Evolutionary conservation across 345 rosid species (phyloP), one percentile per base, ranked within the genome.

Genomic region (Erysimum cheiranthoides): DNA sequence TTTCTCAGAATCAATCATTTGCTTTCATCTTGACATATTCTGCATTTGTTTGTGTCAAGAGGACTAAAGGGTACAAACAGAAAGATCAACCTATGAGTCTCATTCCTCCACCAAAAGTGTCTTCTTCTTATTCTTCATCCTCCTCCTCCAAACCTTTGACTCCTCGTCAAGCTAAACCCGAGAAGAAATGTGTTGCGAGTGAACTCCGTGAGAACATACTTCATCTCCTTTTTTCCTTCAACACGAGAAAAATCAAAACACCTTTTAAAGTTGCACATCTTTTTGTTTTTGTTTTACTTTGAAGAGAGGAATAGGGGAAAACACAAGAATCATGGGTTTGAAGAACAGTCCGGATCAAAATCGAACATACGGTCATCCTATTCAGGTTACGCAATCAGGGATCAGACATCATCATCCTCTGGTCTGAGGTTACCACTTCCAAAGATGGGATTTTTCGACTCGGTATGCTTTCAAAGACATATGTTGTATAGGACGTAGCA

Each of bases 381-480:
- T 71, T 49, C 68, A 56, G 31, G 71, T 5, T 27, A 43, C 30
- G n/a, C 42, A 30, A 13, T 34, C 5, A 58, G 66, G 32, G 43
- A 78, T 32, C 18, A 50, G 62, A 58, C 68, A 71, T 49, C 45
- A 18, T 62, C 74, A 30, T 69, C 73, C 13, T 78, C 77, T 47
- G 77, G 63, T 64, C 14, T 71, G 31, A 71, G 68, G 39, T 58
- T 78, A 25, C 81, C 81, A 51, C 60, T 51, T 5, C 79, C 74
- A 68, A 76, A 69, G 69, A 76, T 76, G 74, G 14, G 39, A 3
- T 68, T 59, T 60, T 65, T 77, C 73, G 61, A 77, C 61, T 54
- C 73, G 80, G 80, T 77, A 71, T 16, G 71, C 38, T 53, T 61
- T 6, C 25, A 25, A 21, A 43, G 11, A 35, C 11, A 25, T 25